phyloP scores from a whole-genome alignment of 495 filamentous ascomycete genomes.

The Hypoxylon fuscum region DNA sequence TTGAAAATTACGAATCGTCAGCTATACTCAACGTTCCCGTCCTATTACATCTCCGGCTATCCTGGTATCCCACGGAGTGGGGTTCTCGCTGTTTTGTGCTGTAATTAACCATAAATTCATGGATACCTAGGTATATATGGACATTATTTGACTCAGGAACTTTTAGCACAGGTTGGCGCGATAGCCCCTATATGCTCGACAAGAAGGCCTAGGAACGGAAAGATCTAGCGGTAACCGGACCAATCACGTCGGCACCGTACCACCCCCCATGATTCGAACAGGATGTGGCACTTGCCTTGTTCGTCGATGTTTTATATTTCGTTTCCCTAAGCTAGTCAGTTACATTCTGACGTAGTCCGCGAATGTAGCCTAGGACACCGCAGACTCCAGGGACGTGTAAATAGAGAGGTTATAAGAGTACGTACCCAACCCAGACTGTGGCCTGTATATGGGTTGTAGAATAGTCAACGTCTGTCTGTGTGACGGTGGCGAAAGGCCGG shows the following conservation, averaged over 20 bases:
- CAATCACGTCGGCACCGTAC: constrained; percentile 38
- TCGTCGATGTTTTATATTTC: constrained; percentile 46
- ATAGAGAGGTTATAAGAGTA: background rate
- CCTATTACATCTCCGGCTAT: too few species aligned
- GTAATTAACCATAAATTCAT: too few species aligned
- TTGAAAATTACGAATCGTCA: too few species aligned
- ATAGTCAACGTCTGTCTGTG: constrained; percentile 51
- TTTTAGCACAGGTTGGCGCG: too few species aligned
- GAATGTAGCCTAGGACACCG: background rate
- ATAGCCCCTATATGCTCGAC: too few species aligned
- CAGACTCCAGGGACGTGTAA: background rate
- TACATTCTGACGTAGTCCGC: background rate
- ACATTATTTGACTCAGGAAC: too few species aligned
- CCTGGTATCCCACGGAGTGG: too few species aligned
- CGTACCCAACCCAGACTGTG: constrained; percentile 53
- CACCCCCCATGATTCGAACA: constrained; percentile 52
- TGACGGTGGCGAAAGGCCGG: constrained; percentile 39
- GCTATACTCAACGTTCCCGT: too few species aligned
- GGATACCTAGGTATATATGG: too few species aligned
- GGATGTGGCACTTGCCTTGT: constrained; percentile 48
- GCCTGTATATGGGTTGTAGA: constrained; percentile 49
- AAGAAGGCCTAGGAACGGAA: too few species aligned
- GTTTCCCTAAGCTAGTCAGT: constrained; percentile 41
- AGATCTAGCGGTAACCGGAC: constrained; percentile 14
- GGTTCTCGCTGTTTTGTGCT: too few species aligned